A percentile compares a stretch with the other conserved stretches of the same genome.
Conservation (phyloP, 768 basidiomycete genomes). For the Ramaria sp. region DNA sequence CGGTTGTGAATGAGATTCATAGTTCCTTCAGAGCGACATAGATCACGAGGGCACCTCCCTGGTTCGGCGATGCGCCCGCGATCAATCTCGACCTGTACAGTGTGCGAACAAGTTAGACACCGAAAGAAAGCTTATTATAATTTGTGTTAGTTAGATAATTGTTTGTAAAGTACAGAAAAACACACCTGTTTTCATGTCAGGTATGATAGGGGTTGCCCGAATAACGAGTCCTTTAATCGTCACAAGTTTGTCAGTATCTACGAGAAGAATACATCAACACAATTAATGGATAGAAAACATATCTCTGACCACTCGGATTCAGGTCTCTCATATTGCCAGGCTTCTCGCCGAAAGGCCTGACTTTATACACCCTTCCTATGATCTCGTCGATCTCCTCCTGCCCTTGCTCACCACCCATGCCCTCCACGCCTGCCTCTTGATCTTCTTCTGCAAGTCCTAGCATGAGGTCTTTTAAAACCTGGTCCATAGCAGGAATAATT, state of each 20-base stretch:
- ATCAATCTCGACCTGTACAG: slow-evolving; percentile 94
- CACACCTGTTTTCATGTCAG: slow-evolving; percentile 81
- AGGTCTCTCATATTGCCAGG: slow-evolving; percentile 90
- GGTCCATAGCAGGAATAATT: slow-evolving; percentile 95
- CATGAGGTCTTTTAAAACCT: slow-evolving; percentile 89
- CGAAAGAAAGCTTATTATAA: slow-evolving; percentile 77
- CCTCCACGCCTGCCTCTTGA: slow-evolving; percentile 54
- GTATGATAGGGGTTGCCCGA: slow-evolving; percentile 93
- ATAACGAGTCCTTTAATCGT: slow-evolving; percentile 96
- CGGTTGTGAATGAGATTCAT: slow-evolving; percentile 97
- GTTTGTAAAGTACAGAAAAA: background rate
- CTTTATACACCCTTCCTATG: slow-evolving; percentile 81
- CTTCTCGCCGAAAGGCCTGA: slow-evolving; percentile 79
- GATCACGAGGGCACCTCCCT: slow-evolving; percentile 81
- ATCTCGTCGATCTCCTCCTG: slow-evolving; percentile 86
- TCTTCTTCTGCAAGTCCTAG: slow-evolving; percentile 79
- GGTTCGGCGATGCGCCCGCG: slow-evolving; percentile 97
- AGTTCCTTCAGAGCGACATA: slow-evolving; percentile 78
- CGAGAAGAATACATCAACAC: background rate
- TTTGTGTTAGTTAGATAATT: background rate
- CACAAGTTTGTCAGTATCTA: slow-evolving; percentile 97
- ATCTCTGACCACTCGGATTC: slow-evolving; percentile 71
- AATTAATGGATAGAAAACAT: background rate
- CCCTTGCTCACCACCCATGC: slow-evolving; percentile 65
- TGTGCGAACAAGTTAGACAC: slow-evolving; percentile 90